Base-by-base conservation (phyloP, 441 rosid species). In the Brassica balearica region DNA sequence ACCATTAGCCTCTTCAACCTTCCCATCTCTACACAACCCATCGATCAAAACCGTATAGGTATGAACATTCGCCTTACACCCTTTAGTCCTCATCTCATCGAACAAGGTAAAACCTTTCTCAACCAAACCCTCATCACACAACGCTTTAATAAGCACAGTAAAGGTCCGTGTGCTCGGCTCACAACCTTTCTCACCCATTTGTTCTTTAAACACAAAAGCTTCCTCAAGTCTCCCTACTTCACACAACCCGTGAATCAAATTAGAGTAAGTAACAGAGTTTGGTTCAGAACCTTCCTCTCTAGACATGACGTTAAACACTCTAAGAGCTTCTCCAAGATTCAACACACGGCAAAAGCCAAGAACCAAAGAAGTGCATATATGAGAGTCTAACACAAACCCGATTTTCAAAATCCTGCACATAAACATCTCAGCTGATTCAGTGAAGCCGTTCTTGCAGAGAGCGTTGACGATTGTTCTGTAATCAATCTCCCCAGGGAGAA, bases 261-360 rank as follows among this genome's bases (percentile, higher is more conserved):
- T 56, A 2, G 86, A 72, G 81, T 79, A 84, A 11, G 84, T 84
- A 65, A 85, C 86, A 5, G 88, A 79, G 83, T 85, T 87, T 25
- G 87, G 85, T 9, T 72, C 79, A 73, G 79, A 81, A 68, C 55
- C 80, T 62, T 8, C 81, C 19, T 65, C 78, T 70, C 74, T 66
- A 2, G 88, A 85, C 90, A 85, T 87, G 63, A 79, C 59, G 36
- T 80, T 88, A 77, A 87, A 82, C 87, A 87, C 82, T 65, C 32
- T 38, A 65, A 75, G 77, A 17, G 86, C 85, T 23, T 71, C 74
- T 20, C 2, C 20, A 2, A 85, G 56, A 12, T 77, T 68, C 72
- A 69, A 77, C 12, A 34, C 51, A 51, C 87, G 68, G 66, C 88
- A 87, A 59, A 75, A 80, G 0, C 87, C 87, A 27, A 87, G 64